These are phyloP conservation scores for Flaveria floridana DNA, from an alignment of 140 eudicot genomes.

Conservation along the genomic window DNA sequence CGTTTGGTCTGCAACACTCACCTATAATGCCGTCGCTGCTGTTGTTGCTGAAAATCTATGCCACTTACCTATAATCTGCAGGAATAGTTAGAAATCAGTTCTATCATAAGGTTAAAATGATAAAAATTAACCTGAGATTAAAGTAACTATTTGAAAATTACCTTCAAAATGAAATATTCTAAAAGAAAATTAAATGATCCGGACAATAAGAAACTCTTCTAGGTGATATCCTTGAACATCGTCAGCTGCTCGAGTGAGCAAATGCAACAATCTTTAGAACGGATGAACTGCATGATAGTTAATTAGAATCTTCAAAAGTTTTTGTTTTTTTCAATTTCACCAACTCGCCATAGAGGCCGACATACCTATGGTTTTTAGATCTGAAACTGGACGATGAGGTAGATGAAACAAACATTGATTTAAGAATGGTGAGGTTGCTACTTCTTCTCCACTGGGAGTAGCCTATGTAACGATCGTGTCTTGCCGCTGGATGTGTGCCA, in stretches of 20 bases:
- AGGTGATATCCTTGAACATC: conserved; percentile 35
- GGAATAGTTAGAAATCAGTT: neutral
- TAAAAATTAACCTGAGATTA: no score
- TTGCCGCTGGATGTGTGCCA: conserved; percentile 49
- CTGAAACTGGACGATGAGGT: conserved; percentile 16
- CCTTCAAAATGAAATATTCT: no score
- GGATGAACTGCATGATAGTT: conserved; percentile 69
- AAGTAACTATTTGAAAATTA: neutral
- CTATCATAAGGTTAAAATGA: neutral
- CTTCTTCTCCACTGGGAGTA: conserved; percentile 52
- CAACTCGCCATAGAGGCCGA: conserved; percentile 27
- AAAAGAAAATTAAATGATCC: neutral
- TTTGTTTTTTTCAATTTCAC: conserved; percentile 53
- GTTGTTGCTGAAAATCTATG: neutral
- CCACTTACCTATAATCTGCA: neutral
- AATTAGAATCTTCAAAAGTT: conserved; percentile 57
- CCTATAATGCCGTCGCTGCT: no score
- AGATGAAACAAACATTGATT: no score
- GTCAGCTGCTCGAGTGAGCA: conserved; percentile 60
- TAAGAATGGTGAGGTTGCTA: neutral
- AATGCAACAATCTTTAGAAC: conserved; percentile 55
- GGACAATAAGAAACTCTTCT: conserved; percentile 23
- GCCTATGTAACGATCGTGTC: conserved; percentile 43
- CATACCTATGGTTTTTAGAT: conserved; percentile 13
- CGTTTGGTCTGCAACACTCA: no score